phyloP scores from a whole-genome alignment of 2,329 filamentous ascomycete genomes.

The Colletotrichum sp. region DNA sequence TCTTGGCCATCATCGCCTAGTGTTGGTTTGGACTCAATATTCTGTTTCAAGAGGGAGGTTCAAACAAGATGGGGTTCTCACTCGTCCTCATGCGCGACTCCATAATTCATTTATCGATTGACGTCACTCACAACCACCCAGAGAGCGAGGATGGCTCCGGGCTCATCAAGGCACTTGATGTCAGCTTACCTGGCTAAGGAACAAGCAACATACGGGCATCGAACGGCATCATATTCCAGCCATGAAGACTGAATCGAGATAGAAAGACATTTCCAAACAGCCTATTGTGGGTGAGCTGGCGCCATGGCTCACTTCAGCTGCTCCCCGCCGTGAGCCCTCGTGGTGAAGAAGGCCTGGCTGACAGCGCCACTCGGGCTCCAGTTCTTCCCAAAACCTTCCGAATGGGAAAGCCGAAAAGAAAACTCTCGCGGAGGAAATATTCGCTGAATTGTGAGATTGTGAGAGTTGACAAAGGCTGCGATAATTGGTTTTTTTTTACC shows the following conservation, averaged over 20 bases:
- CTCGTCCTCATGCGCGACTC: neutral
- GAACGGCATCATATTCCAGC: neutral
- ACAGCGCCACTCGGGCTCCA: neutral
- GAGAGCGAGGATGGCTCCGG: neutral
- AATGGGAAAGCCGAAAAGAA: neutral
- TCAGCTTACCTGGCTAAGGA: neutral
- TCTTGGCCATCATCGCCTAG: neutral
- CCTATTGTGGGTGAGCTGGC: no score
- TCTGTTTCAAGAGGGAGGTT: neutral
- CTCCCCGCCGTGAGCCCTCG: neutral
- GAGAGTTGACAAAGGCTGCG: neutral
- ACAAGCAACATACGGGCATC: neutral
- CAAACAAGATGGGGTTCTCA: neutral
- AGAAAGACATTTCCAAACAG: neutral
- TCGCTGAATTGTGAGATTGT: neutral
- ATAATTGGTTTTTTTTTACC: neutral
- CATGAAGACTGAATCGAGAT: neutral
- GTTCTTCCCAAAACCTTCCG: neutral
- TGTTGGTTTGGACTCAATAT: neutral
- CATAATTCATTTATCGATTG: neutral
- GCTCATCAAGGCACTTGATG: neutral
- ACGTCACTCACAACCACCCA: neutral
- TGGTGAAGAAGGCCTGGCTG: neutral
- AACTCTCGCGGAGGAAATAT: neutral
- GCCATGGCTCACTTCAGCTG: neutral